A percentile compares a stretch with the other conserved stretches of the same genome.
These are phyloP conservation scores for Solanum medicagineum DNA, from an alignment of 257 asterid species.

Conservation along the genomic window DNA sequence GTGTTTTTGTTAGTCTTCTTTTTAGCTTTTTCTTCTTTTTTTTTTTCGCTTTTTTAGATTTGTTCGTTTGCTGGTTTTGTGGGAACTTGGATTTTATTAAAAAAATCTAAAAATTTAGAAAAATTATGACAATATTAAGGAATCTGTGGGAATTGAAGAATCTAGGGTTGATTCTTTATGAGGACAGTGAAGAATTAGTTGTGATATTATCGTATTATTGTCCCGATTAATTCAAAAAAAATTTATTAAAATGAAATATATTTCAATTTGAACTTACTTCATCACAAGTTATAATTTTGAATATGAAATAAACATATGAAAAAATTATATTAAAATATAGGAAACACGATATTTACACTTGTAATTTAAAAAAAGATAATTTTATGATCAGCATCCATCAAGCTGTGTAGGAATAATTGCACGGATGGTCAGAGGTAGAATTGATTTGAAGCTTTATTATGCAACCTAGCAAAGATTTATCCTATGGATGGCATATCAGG, in stretches of 20 bases:
- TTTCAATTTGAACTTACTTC: not conserved
- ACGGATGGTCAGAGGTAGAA: too few species aligned
- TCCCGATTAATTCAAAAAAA: not conserved
- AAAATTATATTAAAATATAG: too few species aligned
- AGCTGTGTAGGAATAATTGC: too few species aligned
- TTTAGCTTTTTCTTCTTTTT: not conserved
- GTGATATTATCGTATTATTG: too few species aligned
- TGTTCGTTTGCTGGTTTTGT: not conserved
- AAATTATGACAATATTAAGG: not conserved
- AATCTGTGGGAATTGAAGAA: not conserved
- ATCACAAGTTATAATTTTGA: too few species aligned
- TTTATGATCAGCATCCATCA: too few species aligned
- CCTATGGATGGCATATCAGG: too few species aligned
- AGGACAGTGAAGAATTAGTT: not conserved
- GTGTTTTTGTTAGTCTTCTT: not conserved
- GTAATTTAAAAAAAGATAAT: too few species aligned
- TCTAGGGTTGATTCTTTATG: not conserved
- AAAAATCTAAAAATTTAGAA: not conserved
- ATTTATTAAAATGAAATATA: not conserved
- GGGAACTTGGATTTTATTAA: not conserved
- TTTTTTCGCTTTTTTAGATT: not conserved
- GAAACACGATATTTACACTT: too few species aligned
- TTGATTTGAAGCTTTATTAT: too few species aligned
- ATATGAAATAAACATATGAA: too few species aligned
- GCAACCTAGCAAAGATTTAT: too few species aligned